Conservation (phyloP, 148 eudicot species). For the Camellia japonica region DNA sequence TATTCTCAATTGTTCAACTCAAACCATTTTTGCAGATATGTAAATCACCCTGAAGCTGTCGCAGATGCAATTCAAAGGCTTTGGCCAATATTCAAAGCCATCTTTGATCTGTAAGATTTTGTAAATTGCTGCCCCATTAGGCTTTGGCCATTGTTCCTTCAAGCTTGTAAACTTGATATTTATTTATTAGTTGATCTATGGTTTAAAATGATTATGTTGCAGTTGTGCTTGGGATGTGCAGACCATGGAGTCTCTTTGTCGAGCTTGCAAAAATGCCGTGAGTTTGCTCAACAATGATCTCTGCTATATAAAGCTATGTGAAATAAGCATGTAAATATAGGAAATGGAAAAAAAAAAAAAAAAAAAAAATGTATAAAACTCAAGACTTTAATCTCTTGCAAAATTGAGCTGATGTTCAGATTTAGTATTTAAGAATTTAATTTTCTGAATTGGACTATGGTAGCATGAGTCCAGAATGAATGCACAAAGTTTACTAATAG, state of each 20-base stretch:
- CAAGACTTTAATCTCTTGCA: not conserved
- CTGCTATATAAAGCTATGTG: not conserved
- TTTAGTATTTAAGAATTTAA: not conserved
- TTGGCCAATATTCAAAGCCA: constrained; percentile 94
- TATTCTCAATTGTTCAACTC: constrained; percentile 7
- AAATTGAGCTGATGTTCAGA: not conserved
- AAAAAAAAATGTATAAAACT: not conserved
- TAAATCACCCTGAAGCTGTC: constrained; percentile 95
- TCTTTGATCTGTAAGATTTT: constrained; percentile 76
- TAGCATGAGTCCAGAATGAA: too few species aligned
- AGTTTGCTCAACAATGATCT: constrained; percentile 40
- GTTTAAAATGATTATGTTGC: constrained; percentile 31
- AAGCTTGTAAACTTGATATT: not conserved
- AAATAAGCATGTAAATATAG: not conserved
- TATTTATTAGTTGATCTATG: not conserved
- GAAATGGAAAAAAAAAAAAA: not conserved
- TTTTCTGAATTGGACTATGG: not conserved
- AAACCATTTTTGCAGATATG: constrained; percentile 56
- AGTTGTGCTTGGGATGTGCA: constrained; percentile 99
- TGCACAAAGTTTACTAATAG: not conserved
- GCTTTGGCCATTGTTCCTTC: not conserved
- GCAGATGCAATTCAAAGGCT: constrained; percentile 96
- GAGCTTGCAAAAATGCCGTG: constrained; percentile 99
- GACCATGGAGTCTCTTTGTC: constrained; percentile 98
- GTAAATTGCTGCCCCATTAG: not conserved